Conservation (phyloP, 331 rosid genomes). For the Acacia pycnantha region DNA sequence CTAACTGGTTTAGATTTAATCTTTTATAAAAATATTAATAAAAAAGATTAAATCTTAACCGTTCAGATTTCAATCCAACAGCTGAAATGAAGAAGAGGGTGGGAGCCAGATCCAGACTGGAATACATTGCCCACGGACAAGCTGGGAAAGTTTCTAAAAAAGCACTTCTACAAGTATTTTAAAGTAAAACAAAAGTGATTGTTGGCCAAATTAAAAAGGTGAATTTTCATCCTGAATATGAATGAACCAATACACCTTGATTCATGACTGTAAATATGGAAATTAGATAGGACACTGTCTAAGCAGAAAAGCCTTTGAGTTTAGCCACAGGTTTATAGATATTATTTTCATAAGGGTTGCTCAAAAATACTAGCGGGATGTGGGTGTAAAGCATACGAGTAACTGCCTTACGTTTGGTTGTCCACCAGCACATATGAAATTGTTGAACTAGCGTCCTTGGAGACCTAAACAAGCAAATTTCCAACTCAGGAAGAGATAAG, state of each 20-base stretch:
- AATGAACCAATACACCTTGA: constrained; percentile 12
- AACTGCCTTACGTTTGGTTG: constrained; percentile 45
- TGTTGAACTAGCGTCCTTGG: constrained; percentile 76
- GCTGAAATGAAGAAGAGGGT: too few species aligned
- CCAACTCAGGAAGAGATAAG: constrained; percentile 3
- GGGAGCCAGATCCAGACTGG: too few species aligned
- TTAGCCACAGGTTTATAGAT: not conserved
- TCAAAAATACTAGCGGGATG: not conserved
- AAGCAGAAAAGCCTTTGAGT: constrained; percentile 11
- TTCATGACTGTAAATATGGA: not conserved
- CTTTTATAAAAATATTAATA: too few species aligned
- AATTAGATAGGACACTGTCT: not conserved
- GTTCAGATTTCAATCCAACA: too few species aligned
- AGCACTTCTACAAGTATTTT: not conserved
- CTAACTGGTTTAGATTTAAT: too few species aligned
- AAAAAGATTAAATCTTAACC: too few species aligned
- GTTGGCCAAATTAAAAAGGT: not conserved
- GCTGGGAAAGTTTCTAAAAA: too few species aligned
- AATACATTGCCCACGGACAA: too few species aligned
- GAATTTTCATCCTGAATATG: not conserved
- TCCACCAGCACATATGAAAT: constrained; percentile 66
- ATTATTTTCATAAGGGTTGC: not conserved
- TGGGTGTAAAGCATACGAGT: constrained; percentile 3
- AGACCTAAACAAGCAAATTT: constrained; percentile 49
- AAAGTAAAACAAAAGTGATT: not conserved